These are phyloP conservation scores for Aspergillus costaricaensis DNA, from an alignment of 2,329 filamentous ascomycete genomes.

Conservation along the genomic window DNA sequence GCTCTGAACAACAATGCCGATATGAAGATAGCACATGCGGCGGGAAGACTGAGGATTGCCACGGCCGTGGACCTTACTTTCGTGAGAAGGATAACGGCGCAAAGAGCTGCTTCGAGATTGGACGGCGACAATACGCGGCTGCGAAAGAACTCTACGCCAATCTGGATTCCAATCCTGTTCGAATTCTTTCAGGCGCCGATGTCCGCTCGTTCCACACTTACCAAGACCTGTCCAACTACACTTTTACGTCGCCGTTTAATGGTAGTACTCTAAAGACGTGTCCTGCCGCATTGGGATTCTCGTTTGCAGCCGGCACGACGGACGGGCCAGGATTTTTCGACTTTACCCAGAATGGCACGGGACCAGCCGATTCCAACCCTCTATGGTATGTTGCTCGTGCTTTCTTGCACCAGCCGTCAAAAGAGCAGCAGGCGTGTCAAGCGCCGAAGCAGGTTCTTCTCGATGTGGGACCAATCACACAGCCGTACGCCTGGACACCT, in stretches of 20 bases:
- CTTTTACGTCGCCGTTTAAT: slow-evolving; percentile 70
- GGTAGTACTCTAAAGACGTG: slow-evolving; percentile 68
- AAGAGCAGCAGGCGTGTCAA: slow-evolving; percentile 74
- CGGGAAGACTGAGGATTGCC: slow-evolving; percentile 46
- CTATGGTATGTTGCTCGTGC: slow-evolving; percentile 77
- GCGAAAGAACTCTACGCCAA: slow-evolving; percentile 58
- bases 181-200: slow-evolving; percentile 58
- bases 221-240: slow-evolving; percentile 75
- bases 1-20: slow-evolving; percentile 58
- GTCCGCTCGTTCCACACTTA: slow-evolving; percentile 86
- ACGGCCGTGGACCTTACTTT: slow-evolving; percentile 51
- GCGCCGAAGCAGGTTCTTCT: slow-evolving; percentile 80
- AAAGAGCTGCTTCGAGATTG: slow-evolving; percentile 54
- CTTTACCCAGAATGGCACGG: slow-evolving; percentile 83
- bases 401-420: slow-evolving; percentile 68
- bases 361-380: slow-evolving; percentile 69
- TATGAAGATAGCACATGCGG: slow-evolving; percentile 78
- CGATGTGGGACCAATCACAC: slow-evolving; percentile 78
- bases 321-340: slow-evolving; percentile 91
- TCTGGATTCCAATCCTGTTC: slow-evolving; percentile 44
- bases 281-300: slow-evolving; percentile 84
- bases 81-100: slow-evolving; percentile 47
- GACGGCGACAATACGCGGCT: slow-evolving; percentile 47
- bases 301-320: slow-evolving; percentile 88
- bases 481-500: slow-evolving; percentile 83